Evolutionary conservation across 2,329 filamentous ascomycete genomes (phyloP), one percentile per base, ranked within the genome.

Genomic region (Microcyclosporella mali): DNA sequence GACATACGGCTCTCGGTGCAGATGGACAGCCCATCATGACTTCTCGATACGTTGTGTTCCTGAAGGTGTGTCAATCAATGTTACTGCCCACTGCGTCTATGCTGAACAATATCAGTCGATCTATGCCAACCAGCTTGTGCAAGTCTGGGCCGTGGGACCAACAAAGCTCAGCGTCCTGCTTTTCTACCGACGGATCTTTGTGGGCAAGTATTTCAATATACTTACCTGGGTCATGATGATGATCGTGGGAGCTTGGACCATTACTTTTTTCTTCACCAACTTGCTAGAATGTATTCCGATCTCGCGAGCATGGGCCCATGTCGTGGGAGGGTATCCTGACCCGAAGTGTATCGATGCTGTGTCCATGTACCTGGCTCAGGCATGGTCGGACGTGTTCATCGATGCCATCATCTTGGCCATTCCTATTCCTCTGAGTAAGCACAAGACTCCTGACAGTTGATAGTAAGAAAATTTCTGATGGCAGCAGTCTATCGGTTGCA

Each of bases 321-420:
- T 32, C 30, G 30, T 32, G 6, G 30, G 30, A 16, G 30, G 30
- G 6, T 32, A 32, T 32, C 30, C 30, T 4, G 30, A 32, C 11
- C 30, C 30, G 6, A 32, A 32, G 4, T 32, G 30, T 16, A 14
- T 32, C 11, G 15, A 32, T 32, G 30, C 30, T 16, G 30, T 32
- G 30, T 6, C 12, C 6, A 32, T 32, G 30, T 32, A 32, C n/a
- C 30, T 32, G 30, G 30, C 30, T 16, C 30, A 32, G 15, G 30
- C 30, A 12, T 32, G 15, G 12, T 14, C 15, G 30, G 30, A 32
- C n/a, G 30, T 32, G 30, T 14, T 32, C 6, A 14, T 32, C 15
- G 30, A 32, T 16, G 12, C 15, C 6, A 32, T 32, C 30, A 41
- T 41, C 7, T 32, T 40, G 10, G 35, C 15, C 25, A 40, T 40